Evolutionary conservation across 2,329 filamentous ascomycete species (phyloP), one percentile per base, ranked within the genome.

Genomic region (Xylariaceae sp.): DNA sequence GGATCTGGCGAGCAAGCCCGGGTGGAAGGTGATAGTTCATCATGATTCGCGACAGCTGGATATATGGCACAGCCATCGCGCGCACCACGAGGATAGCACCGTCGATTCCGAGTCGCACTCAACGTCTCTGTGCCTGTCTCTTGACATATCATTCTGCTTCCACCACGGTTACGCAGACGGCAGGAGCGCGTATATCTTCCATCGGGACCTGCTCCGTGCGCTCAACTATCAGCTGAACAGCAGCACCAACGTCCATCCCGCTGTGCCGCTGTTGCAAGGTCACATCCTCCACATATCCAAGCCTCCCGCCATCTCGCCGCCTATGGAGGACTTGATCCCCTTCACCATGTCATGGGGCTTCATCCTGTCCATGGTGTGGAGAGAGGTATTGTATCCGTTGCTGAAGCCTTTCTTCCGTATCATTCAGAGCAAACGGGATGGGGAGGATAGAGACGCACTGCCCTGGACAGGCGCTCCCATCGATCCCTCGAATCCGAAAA

Each of bases 101-200:
- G n/a, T n/a, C n/a, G n/a, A n/a, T n/a, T n/a, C n/a, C n/a, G n/a
- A n/a, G n/a, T n/a, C n/a, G n/a, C n/a, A n/a, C n/a, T n/a, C n/a
- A n/a, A n/a, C n/a, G n/a, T n/a, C n/a, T n/a, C n/a, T n/a, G n/a
- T n/a, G n/a, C n/a, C n/a, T n/a, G n/a, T 50, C 57, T 5, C 48
- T 66, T 23, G 65, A 75, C 34, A 43, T 74, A 9, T 46, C 67
- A 5, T 73, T 77, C 46, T 60, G 64, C 4, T 72, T 62, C 23
- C 75, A 79, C 44, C 75, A 79, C 47, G 61, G 65, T 0, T 58
- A 78, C 13, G 63, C 65, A 16, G 76, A 79, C 46, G 76, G 76
- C 1, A 59, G 65, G 9, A 67, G 68, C 46, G 69, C 67, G 0
- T 56, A 59, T 18, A 50, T 64, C 2, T 76, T 80, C 46, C 75